Base-by-base conservation (phyloP, 495 filamentous ascomycete genomes). In the Tuber umbilicatum region DNA sequence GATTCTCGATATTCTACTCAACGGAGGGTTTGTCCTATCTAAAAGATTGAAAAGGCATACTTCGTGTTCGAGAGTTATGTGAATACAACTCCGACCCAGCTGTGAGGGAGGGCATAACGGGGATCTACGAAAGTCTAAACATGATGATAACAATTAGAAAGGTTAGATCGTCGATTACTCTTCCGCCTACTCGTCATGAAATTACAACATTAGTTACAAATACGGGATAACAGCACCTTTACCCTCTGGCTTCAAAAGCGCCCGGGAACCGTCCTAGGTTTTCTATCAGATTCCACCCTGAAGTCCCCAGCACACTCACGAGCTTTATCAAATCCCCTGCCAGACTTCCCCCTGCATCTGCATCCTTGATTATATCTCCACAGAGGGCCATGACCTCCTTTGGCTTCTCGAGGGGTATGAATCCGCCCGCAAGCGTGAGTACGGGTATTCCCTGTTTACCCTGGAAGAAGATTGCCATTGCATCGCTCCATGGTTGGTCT, bases 351-450 rank as follows among this genome's bases (percentile, higher is more conserved):
- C 55, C 55, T 64, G 27, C 55, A 17, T 64, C 55, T 14, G 27
- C 55, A 35, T 64, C 55, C 27, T 64, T 35, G 55, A 64, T 64
- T 64, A 64, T 64, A 64, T 64, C 55, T 27, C 27, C 27, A 2
- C 55, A 64, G 55, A 64, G 14, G 55, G 55, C 55, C 55, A 64
- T 64, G 55, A 64, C 55, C n/a, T 64, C 55, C 27, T 64, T 64
- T 64, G 55, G 31, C 55, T 64, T 64, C 55, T 64, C 55, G 55
- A 64, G 55, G 16, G 55, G 6, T 64, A 64, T 64, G 35, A 7
- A 35, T 64, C 55, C 14, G 1, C 55, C 55, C 27, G 55, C 0
- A 19, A 35, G 31, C 35, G 55, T 64, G 55, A 64, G 55, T 7
- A 64, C 55, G 27, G 55, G 55, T 64, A 64, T 64, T 35, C 55